Conservation (phyloP, 2,329 filamentous ascomycete species). For the Aspergillus hortae region DNA sequence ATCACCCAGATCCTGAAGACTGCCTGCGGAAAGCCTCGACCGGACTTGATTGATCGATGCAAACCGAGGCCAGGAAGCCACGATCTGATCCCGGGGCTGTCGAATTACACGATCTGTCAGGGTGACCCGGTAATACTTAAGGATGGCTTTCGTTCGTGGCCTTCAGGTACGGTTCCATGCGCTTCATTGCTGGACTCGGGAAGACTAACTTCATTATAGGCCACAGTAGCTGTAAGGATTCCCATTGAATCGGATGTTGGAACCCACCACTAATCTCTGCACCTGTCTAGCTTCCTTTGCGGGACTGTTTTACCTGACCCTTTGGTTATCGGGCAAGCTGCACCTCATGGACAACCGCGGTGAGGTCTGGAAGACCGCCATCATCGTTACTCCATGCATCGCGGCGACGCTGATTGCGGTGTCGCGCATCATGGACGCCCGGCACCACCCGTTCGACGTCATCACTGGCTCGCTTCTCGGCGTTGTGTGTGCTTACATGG, state of each 20-base stretch:
- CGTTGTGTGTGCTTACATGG: slow-evolving; percentile 48
- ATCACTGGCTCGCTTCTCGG: slow-evolving; percentile 54
- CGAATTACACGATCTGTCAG: slow-evolving; percentile 50
- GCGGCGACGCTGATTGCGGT: slow-evolving; percentile 54
- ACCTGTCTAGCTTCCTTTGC: slow-evolving; percentile 51
- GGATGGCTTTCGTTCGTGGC: slow-evolving; percentile 59
- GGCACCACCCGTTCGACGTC: slow-evolving; percentile 61
- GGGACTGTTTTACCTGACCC: slow-evolving; percentile 57
- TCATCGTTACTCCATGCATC: slow-evolving; percentile 53
- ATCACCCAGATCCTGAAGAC: slow-evolving; percentile 58
- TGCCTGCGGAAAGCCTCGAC: slow-evolving; percentile 57
- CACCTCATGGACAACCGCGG: slow-evolving; percentile 59
- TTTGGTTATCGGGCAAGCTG: slow-evolving; percentile 58
- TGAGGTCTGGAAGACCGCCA: slow-evolving; percentile 57
- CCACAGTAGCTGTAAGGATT: slow-evolving; percentile 20
- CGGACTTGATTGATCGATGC: slow-evolving; percentile 58
- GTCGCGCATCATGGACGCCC: slow-evolving; percentile 59
- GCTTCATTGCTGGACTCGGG: background rate
- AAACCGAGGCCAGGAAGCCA: slow-evolving; percentile 34
- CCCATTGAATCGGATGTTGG: no score
- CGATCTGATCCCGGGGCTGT: slow-evolving; percentile 40
- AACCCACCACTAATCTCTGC: slow-evolving; percentile 12
- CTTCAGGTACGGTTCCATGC: slow-evolving; percentile 42
- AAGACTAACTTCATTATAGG: slow-evolving; percentile 18
- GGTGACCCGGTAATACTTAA: slow-evolving; percentile 50